These are phyloP conservation scores for Epichloe uncinata DNA, from an alignment of 2,329 filamentous ascomycete genomes.

Conservation along the genomic window DNA sequence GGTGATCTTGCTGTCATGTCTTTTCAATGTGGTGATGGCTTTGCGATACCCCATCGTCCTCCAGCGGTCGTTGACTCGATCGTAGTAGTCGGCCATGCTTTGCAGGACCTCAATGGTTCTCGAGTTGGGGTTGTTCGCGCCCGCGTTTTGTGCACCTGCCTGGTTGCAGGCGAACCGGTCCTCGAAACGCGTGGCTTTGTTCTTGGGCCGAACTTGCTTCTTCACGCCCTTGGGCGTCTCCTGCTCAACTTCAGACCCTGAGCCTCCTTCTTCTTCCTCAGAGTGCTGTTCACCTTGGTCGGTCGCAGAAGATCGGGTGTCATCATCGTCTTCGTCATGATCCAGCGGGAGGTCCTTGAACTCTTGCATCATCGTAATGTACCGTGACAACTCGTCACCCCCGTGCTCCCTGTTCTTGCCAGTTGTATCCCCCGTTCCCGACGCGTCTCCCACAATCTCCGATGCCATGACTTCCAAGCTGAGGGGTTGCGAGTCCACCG, in stretches of 20 bases:
- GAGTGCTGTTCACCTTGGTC: conserved; percentile 3
- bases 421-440: not conserved
- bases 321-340: conserved; percentile 34
- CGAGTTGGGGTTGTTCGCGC: conserved; percentile 52
- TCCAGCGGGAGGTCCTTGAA: conserved; percentile 46
- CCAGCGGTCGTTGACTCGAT: conserved; percentile 63
- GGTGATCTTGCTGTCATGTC: conserved; percentile 47
- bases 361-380: conserved; percentile 49
- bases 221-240: not conserved
- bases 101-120: conserved; percentile 65
- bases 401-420: not conserved
- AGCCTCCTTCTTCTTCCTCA: conserved; percentile 1
- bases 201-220: not conserved
- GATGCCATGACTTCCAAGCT: conserved; percentile 5
- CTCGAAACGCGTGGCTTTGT: conserved; percentile 24
- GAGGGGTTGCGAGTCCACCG: conserved; percentile 14
- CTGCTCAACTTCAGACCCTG: not conserved
- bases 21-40: conserved; percentile 59
- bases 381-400: conserved; percentile 46
- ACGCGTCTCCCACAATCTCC: conserved; percentile 8
- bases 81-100: conserved; percentile 69
- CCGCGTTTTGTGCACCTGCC: conserved; percentile 31
- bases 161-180: conserved; percentile 42
- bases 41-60: conserved; percentile 62
- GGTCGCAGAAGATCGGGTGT: conserved; percentile 7